These are phyloP conservation scores for Capillidium rhysosporum DNA, from an alignment of 371 early-diverging fungal genomes.

Conservation along the genomic window DNA sequence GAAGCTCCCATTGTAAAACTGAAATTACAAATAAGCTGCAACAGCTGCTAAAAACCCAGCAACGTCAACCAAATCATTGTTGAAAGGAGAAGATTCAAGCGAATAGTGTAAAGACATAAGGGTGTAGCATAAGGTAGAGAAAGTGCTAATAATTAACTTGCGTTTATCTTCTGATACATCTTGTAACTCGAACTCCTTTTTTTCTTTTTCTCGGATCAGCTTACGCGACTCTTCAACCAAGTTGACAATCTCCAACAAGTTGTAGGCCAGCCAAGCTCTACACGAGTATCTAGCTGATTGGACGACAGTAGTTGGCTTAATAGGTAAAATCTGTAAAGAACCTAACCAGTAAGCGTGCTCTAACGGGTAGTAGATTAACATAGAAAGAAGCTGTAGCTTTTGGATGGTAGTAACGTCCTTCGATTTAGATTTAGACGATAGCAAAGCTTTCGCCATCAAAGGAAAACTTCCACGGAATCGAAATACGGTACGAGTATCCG, in stretches of 20 bases:
- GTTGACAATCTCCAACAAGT: neutral
- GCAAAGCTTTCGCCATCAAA: neutral
- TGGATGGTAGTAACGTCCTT: neutral
- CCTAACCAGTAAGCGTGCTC: slow-evolving; percentile 6
- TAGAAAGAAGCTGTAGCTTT: slow-evolving; percentile 1
- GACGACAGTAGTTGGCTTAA: neutral
- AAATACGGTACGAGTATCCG: slow-evolving; percentile 1
- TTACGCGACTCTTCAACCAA: neutral
- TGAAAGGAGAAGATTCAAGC: neutral
- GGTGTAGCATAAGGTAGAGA: slow-evolving; percentile 2
- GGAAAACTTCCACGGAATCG: slow-evolving; percentile 6
- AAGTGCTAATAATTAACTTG: neutral
- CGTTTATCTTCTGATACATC: neutral
- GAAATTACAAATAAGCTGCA: neutral
- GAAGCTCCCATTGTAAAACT: no score
- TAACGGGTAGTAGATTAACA: slow-evolving; percentile 6
- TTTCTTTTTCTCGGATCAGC: neutral
- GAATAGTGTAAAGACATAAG: slow-evolving; percentile 1
- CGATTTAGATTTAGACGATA: neutral
- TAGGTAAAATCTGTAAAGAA: neutral
- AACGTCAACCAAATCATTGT: neutral
- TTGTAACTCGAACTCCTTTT: neutral
- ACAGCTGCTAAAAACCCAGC: slow-evolving; percentile 1
- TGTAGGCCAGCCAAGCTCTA: slow-evolving; percentile 1
- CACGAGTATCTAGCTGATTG: neutral